Conservation (phyloP, 192 early-diverging fungal species). For the Podila horticola region DNA sequence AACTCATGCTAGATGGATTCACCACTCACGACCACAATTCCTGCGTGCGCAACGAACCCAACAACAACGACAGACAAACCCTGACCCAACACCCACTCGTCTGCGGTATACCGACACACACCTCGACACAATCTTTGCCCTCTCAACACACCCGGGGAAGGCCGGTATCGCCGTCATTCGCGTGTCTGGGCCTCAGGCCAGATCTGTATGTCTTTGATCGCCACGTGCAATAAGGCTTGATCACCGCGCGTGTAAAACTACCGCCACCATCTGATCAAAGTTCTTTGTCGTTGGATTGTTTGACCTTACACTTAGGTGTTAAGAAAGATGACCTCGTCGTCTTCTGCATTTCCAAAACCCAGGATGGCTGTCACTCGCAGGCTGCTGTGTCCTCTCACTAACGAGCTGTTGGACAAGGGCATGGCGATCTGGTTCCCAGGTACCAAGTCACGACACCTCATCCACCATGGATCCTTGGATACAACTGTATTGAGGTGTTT, state of each 20-base stretch:
- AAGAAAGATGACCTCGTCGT: conserved; percentile 36
- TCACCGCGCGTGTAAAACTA: no score
- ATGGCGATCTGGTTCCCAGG: conserved; percentile 69
- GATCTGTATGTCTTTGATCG: conserved; percentile 40
- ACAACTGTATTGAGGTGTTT: neutral
- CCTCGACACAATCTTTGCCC: conserved; percentile 76
- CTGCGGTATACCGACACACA: conserved; percentile 40
- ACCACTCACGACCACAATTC: neutral
- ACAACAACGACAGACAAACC: neutral
- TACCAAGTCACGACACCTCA: conserved; percentile 7
- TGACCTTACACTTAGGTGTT: conserved; percentile 1
- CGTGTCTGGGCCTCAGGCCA: conserved; percentile 69
- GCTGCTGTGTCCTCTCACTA: conserved; percentile 55
- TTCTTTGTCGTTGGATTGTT: neutral
- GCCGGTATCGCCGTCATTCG: conserved; percentile 83
- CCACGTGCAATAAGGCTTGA: no score
- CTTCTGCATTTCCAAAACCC: conserved; percentile 45
- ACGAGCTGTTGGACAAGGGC: conserved; percentile 66
- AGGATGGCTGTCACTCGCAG: conserved; percentile 56
- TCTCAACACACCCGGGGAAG: conserved; percentile 78
- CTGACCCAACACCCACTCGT: neutral
- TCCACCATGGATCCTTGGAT: neutral
- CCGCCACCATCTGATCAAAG: neutral
- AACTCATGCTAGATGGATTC: neutral
- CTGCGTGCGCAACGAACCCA: neutral